These are phyloP conservation scores for Leccinum obscurum DNA, from an alignment of 768 basidiomycete species.

Conservation along the genomic window DNA sequence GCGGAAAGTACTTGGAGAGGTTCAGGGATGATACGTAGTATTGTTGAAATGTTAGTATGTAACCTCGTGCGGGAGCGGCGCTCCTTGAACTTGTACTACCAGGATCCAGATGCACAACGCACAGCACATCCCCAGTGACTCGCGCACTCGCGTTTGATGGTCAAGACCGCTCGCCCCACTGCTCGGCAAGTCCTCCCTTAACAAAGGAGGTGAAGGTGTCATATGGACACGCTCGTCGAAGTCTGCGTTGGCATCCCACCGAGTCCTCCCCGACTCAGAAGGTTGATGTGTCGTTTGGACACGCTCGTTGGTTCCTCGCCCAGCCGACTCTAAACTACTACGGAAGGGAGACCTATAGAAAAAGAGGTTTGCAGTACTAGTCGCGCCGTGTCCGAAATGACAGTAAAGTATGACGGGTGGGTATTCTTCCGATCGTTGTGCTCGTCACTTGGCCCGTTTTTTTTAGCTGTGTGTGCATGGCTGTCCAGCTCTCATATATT, in stretches of 20 bases:
- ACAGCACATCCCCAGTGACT: not conserved
- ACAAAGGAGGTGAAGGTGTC: conserved; percentile 8
- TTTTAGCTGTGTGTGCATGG: not conserved
- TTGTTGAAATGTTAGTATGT: too few relatives aligned
- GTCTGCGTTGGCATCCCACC: too few relatives aligned
- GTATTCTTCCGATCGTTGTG: conserved; percentile 3
- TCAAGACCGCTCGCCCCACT: conserved; percentile 4
- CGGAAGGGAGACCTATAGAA: conserved; percentile 3
- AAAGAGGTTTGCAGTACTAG: conserved; percentile 1
- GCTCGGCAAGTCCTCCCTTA: conserved; percentile 5
- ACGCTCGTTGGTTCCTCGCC: too few relatives aligned
- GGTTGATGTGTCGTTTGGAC: too few relatives aligned
- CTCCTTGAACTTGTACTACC: too few relatives aligned
- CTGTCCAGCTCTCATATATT: not conserved
- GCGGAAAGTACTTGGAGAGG: too few relatives aligned
- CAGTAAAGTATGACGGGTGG: conserved; percentile 3
- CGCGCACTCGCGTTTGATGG: not conserved
- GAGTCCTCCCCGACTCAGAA: too few relatives aligned
- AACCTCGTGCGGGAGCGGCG: too few relatives aligned
- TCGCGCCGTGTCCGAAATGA: conserved; percentile 4
- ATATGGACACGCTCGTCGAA: not conserved
- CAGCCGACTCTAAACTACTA: not conserved
- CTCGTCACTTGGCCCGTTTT: conserved; percentile 7
- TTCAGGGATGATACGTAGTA: too few relatives aligned
- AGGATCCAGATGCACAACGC: too few relatives aligned